Evolutionary conservation across 768 basidiomycete genomes (phyloP).

Genomic region (Amanita molliuscula): DNA sequence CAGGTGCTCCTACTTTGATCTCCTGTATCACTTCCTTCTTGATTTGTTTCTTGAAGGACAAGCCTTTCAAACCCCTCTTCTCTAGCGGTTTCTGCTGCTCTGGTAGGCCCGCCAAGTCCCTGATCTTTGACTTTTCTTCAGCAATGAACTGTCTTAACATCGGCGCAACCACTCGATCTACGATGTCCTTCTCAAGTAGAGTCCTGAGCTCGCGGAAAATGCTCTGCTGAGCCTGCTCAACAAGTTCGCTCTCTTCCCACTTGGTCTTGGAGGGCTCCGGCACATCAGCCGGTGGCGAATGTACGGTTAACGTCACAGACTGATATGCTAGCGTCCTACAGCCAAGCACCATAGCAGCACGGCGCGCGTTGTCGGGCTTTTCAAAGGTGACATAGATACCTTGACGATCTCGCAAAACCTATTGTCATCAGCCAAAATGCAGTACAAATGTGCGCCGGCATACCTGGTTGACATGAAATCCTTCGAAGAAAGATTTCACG

Average conservation of each 20-base stretch:
- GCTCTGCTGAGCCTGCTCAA: constrained; percentile 43
- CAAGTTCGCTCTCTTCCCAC: constrained; percentile 45
- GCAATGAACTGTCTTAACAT: constrained; percentile 42
- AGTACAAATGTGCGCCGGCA: constrained; percentile 16
- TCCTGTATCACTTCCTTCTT: constrained; percentile 29
- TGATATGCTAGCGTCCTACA: constrained; percentile 49
- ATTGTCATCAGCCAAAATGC: constrained; percentile 7
- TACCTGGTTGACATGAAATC: constrained; percentile 67
- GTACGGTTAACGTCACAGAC: constrained; percentile 45
- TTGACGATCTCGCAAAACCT: constrained; percentile 62
- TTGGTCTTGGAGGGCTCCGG: constrained; percentile 27
- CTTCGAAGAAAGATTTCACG: constrained; percentile 56
- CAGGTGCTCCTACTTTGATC: constrained; percentile 18
- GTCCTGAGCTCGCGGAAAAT: constrained; percentile 47
- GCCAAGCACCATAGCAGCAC: constrained; percentile 56
- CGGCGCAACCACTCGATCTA: constrained; percentile 45
- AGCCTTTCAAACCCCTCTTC: constrained; percentile 32
- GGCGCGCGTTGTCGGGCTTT: constrained; percentile 47
- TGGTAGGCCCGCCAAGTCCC: constrained; percentile 9
- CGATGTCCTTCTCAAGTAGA: constrained; percentile 55
- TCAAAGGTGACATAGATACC: constrained; percentile 81
- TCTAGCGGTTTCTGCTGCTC: constrained; percentile 17
- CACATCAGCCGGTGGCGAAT: constrained; percentile 26
- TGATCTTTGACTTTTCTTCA: constrained; percentile 45
- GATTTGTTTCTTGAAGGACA: constrained; percentile 39